Percentiles rank a stretch among this genome's conserved stretches.
Evolutionary conservation across 495 filamentous ascomycete species (phyloP).

Genomic region (Podospora sp.): DNA sequence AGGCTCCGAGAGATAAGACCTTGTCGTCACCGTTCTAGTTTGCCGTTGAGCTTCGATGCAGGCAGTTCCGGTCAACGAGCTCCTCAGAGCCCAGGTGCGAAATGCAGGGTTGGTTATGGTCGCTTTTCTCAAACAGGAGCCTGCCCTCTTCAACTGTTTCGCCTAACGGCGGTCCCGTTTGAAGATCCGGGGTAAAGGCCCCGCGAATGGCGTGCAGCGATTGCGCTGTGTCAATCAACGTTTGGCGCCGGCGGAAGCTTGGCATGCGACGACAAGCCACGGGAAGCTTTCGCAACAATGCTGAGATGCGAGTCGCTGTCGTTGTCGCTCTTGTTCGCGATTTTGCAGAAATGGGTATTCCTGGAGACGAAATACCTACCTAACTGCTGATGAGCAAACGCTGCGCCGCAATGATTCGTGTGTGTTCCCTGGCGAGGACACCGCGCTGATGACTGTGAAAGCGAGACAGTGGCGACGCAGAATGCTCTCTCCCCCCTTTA

Average conservation of each 20-base stretch:
- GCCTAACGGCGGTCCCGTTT: conserved; percentile 17
- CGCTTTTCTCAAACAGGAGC: not conserved
- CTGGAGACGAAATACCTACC: not conserved
- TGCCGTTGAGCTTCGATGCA: not conserved
- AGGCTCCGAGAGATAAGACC: not conserved
- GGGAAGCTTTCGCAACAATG: not conserved
- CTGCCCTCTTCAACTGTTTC: conserved; percentile 1
- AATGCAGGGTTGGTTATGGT: not conserved
- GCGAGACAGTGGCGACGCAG: not conserved
- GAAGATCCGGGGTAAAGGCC: conserved; percentile 18
- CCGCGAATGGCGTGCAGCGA: not conserved
- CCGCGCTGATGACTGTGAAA: not conserved
- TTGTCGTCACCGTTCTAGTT: no score
- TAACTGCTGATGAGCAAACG: not conserved
- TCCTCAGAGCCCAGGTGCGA: not conserved
- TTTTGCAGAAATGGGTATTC: not conserved
- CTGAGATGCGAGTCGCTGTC: no score
- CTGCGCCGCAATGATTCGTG: not conserved
- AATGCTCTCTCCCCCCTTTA: not conserved
- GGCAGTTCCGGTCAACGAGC: not conserved
- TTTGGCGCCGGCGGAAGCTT: not conserved
- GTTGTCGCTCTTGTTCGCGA: no score
- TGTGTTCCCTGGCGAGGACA: no score
- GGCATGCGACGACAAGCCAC: not conserved
- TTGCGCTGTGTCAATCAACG: not conserved